A percentile compares a stretch with the other conserved stretches of the same genome.
Evolutionary conservation across 768 basidiomycete genomes (phyloP).

Genomic region (Stropharia rugosoannulata): DNA sequence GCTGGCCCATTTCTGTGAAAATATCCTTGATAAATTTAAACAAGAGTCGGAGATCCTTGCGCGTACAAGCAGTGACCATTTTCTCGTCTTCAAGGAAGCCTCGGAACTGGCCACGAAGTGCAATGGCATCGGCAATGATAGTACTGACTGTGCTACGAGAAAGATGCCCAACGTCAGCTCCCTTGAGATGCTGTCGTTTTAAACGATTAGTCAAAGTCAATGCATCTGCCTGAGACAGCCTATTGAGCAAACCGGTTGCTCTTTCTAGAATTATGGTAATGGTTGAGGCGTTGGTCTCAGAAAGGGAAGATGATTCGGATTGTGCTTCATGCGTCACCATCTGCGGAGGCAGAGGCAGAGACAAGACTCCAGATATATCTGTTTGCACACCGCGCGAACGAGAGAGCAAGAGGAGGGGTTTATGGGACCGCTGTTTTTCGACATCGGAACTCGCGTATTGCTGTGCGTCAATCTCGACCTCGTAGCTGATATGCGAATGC

Average conservation of each 20-base stretch:
- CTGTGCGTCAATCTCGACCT: slow-evolving; percentile 38
- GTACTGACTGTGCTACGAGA: slow-evolving; percentile 78
- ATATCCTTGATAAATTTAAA: slow-evolving; percentile 86
- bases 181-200: slow-evolving; percentile 85
- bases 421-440: slow-evolving; percentile 38
- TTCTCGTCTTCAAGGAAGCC: slow-evolving; percentile 75
- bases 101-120: slow-evolving; percentile 74
- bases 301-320: slow-evolving; percentile 76
- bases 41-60: slow-evolving; percentile 79
- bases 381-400: slow-evolving; percentile 72
- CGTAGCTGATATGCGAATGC: slow-evolving; percentile 36
- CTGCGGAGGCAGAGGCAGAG: slow-evolving; percentile 33
- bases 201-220: slow-evolving; percentile 85
- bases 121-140: slow-evolving; percentile 68
- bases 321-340: slow-evolving; percentile 54
- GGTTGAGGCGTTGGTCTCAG: slow-evolving; percentile 51
- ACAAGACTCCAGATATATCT: slow-evolving; percentile 38
- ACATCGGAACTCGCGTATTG: slow-evolving; percentile 31
- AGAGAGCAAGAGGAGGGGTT: slow-evolving; percentile 52
- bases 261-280: slow-evolving; percentile 64
- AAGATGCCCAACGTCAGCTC: slow-evolving; percentile 84
- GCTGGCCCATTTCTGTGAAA: slow-evolving; percentile 77
- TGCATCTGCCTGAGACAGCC: slow-evolving; percentile 77
- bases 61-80: slow-evolving; percentile 55
- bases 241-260: slow-evolving; percentile 50